Percentiles rank a stretch among this genome's conserved stretches.
Evolutionary conservation across 768 basidiomycete species (phyloP).

Genomic region (Tulasnella sp.): DNA sequence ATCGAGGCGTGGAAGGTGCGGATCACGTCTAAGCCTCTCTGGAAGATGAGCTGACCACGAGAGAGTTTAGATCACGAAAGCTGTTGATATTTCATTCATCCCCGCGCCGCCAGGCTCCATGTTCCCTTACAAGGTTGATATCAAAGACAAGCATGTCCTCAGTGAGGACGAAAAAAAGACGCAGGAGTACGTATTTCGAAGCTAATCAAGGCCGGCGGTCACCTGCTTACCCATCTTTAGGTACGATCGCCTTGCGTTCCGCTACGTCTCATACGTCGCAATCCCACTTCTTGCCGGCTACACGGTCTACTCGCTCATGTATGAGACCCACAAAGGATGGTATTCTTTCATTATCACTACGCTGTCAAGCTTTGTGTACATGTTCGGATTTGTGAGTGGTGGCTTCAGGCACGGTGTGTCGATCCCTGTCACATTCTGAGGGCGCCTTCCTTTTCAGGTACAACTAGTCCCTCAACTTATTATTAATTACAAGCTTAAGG

Average conservation of each 20-base stretch:
- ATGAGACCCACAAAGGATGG: constrained; percentile 87
- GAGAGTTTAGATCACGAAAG: constrained; percentile 66
- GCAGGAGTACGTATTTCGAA: constrained; percentile 64
- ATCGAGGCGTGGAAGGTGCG: constrained; percentile 93
- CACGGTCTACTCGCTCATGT: constrained; percentile 73
- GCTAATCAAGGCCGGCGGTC: neutral
- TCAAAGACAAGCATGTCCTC: constrained; percentile 96
- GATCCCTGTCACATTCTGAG: constrained; percentile 27
- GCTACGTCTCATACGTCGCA: constrained; percentile 86
- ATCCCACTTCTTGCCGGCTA: constrained; percentile 75
- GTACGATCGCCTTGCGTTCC: constrained; percentile 90
- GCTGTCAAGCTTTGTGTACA: constrained; percentile 86
- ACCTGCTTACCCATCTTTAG: constrained; percentile 38
- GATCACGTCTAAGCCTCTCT: neutral
- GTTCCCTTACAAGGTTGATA: constrained; percentile 73
- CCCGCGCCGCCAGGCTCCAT: constrained; percentile 57
- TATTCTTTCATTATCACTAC: constrained; percentile 95
- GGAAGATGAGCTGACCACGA: too few relatives aligned
- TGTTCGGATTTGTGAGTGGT: constrained; percentile 97
- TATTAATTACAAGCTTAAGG: constrained; percentile 97
- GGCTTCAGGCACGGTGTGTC: constrained; percentile 34
- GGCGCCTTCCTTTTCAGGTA: constrained; percentile 48
- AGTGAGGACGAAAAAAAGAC: constrained; percentile 97
- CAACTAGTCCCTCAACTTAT: constrained; percentile 85
- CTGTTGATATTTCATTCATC: constrained; percentile 77